Evolutionary conservation across 2,329 filamentous ascomycete genomes (phyloP).

Genomic region (Xylariaceae sp.): DNA sequence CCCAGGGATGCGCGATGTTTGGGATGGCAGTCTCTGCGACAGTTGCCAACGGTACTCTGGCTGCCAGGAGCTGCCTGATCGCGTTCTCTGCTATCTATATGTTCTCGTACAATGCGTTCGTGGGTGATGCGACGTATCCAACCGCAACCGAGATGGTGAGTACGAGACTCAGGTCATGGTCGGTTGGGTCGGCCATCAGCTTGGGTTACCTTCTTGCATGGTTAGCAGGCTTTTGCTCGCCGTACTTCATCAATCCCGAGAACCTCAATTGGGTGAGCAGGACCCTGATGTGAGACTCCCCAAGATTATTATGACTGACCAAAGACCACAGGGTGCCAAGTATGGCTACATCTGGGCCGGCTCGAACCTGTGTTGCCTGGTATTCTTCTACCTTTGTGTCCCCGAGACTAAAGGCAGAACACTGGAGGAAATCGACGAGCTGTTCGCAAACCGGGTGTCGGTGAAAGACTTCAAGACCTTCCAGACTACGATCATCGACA

Average conservation of each 20-base stretch:
- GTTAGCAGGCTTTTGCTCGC: slow-evolving; percentile 26
- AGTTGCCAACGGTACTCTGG: slow-evolving; percentile 21
- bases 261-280: slow-evolving; percentile 26
- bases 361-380: slow-evolving; percentile 23
- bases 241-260: slow-evolving; percentile 27
- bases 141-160: slow-evolving; percentile 40
- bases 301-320: too few species aligned
- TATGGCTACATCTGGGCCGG: slow-evolving; percentile 40
- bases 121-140: slow-evolving; percentile 36
- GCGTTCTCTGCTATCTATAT: slow-evolving; percentile 31
- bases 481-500: slow-evolving; percentile 19
- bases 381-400: slow-evolving; percentile 25
- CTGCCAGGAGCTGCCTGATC: slow-evolving; percentile 29
- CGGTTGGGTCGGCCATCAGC: slow-evolving; percentile 44
- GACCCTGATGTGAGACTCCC: too few species aligned
- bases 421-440: slow-evolving; percentile 27
- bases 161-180: slow-evolving; percentile 40
- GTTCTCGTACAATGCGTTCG: slow-evolving; percentile 34
- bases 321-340: slow-evolving; percentile 30
- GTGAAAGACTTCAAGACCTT: slow-evolving; percentile 23
- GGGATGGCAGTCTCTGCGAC: slow-evolving; percentile 33
- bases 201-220: slow-evolving; percentile 43
- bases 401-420: slow-evolving; percentile 26
- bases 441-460: slow-evolving; percentile 24
- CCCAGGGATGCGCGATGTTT: slow-evolving; percentile 41